Conservation (phyloP, 2,329 filamentous ascomycete genomes). For the Didymellaceae sp. region DNA sequence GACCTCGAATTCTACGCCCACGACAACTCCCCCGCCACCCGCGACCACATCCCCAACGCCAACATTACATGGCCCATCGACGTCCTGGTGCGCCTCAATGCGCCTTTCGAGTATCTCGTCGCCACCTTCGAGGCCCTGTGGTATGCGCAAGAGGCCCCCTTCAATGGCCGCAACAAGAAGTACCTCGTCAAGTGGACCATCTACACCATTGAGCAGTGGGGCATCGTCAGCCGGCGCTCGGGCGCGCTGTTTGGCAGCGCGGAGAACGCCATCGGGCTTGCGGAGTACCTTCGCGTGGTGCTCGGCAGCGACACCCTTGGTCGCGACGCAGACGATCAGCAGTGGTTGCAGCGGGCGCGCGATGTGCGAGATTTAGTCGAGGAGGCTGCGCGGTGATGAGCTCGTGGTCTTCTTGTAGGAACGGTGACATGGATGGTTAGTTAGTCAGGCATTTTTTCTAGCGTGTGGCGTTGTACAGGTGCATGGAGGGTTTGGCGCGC, state of each 20-base stretch:
- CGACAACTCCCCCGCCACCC: constrained; percentile 23
- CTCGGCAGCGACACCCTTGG: constrained; percentile 52
- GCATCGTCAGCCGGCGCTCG: constrained; percentile 60
- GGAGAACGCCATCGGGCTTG: constrained; percentile 58
- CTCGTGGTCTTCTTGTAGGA: too few species aligned
- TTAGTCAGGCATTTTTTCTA: constrained; percentile 28
- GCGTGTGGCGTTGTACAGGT: constrained; percentile 39
- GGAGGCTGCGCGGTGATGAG: constrained; percentile 32
- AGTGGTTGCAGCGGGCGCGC: constrained; percentile 41
- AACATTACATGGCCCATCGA: constrained; percentile 67
- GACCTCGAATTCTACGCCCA: constrained; percentile 60
- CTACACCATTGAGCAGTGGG: constrained; percentile 68
- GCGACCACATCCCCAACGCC: constrained; percentile 25
- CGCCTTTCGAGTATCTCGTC: constrained; percentile 67
- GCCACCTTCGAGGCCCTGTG: constrained; percentile 69
- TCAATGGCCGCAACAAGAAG: constrained; percentile 62
- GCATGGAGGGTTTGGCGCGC: constrained; percentile 30
- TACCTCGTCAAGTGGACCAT: constrained; percentile 67
- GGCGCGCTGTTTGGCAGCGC: constrained; percentile 66
- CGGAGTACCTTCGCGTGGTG: constrained; percentile 50
- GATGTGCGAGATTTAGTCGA: constrained; percentile 37
- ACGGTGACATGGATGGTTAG: not conserved
- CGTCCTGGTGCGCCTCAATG: constrained; percentile 67
- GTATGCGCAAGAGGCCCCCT: constrained; percentile 71
- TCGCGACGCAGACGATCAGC: constrained; percentile 44